Evolutionary conservation across 441 rosid species (phyloP).

Genomic region (Bocquillonia castaneifolia): DNA sequence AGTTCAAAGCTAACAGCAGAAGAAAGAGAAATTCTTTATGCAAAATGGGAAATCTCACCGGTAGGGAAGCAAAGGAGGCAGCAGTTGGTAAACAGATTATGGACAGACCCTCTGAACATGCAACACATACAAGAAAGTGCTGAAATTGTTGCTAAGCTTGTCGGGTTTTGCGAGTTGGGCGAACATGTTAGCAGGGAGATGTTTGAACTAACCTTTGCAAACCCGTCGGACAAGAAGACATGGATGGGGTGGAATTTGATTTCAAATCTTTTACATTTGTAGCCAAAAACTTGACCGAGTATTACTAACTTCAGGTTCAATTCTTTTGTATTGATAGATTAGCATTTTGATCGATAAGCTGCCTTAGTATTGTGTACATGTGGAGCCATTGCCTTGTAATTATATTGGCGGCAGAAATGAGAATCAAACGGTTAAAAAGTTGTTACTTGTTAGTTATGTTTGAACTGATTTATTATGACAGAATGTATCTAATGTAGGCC

Average conservation of each 20-base stretch:
- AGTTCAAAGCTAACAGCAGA: constrained; percentile 61
- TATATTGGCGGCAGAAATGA: constrained; percentile 2
- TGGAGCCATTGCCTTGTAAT: background rate
- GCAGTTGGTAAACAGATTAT: constrained; percentile 73
- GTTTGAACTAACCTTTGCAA: constrained; percentile 71
- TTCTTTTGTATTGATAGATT: background rate
- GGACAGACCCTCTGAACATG: constrained; percentile 81
- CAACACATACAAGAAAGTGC: constrained; percentile 72
- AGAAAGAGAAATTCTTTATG: constrained; percentile 68
- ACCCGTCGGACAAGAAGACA: constrained; percentile 70
- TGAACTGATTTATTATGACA: too few species aligned
- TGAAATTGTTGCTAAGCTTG: constrained; percentile 70
- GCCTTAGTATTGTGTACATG: background rate
- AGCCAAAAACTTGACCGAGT: background rate
- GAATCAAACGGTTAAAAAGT: background rate
- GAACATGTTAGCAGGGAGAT: constrained; percentile 79
- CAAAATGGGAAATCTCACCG: constrained; percentile 73
- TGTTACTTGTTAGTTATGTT: too few species aligned
- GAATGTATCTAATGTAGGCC: too few species aligned
- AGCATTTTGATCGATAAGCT: background rate
- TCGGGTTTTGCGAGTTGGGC: constrained; percentile 74
- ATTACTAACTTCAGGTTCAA: background rate
- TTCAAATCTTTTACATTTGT: constrained; percentile 64
- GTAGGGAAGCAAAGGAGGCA: constrained; percentile 83
- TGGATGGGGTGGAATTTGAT: constrained; percentile 93